These are phyloP conservation scores for Linnemannia elongata DNA, from an alignment of 192 early-diverging fungal species.

Conservation along the genomic window DNA sequence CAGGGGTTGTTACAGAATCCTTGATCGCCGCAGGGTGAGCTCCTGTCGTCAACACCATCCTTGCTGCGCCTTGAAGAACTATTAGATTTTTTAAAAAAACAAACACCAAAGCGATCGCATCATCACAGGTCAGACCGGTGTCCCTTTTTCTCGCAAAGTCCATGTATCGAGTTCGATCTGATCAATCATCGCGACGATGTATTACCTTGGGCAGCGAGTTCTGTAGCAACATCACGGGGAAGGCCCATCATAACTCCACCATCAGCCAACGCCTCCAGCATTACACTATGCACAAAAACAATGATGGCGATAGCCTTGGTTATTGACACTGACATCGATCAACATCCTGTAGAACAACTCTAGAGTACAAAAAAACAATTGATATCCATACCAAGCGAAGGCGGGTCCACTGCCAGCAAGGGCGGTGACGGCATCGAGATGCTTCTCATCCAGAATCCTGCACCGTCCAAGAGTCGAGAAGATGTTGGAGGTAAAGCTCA, in stretches of 20 bases:
- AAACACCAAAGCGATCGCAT: background rate
- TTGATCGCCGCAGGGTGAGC: slow-evolving; percentile 68
- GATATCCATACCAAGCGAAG: slow-evolving; percentile 61
- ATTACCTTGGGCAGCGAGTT: slow-evolving; percentile 68
- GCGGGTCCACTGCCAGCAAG: slow-evolving; percentile 67
- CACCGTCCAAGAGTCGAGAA: slow-evolving; percentile 67
- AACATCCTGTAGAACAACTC: background rate
- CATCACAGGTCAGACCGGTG: background rate
- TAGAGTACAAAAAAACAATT: background rate
- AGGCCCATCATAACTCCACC: slow-evolving; percentile 73
- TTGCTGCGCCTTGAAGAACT: slow-evolving; percentile 66
- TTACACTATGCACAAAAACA: slow-evolving; percentile 47
- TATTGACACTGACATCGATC: background rate
- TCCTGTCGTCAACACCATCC: slow-evolving; percentile 66
- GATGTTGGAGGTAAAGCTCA: slow-evolving; percentile 57
- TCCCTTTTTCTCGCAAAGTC: too few species aligned
- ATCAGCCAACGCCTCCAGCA: slow-evolving; percentile 68
- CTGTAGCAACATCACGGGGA: slow-evolving; percentile 65
- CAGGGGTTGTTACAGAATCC: slow-evolving; percentile 68
- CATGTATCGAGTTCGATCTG: background rate
- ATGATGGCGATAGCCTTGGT: background rate
- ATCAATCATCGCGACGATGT: background rate
- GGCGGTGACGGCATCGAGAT: slow-evolving; percentile 67
- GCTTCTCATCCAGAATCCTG: slow-evolving; percentile 65
- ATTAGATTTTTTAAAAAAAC: background rate